These are phyloP conservation scores for Boletellus ananiceps DNA, from an alignment of 768 basidiomycete species.

Conservation along the genomic window DNA sequence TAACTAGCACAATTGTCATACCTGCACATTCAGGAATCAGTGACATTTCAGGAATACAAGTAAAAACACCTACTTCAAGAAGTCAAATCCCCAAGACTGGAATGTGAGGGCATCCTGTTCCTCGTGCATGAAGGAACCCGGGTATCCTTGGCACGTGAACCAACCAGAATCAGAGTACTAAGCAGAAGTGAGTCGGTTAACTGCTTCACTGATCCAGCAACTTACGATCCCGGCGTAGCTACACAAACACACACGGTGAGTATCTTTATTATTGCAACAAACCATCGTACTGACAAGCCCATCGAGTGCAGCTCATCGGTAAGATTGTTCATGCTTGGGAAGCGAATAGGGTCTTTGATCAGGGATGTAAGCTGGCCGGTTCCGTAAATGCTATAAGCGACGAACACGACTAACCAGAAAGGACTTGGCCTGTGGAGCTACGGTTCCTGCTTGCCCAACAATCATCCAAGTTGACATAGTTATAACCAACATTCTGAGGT, in stretches of 20 bases:
- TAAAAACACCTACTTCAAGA: constrained; percentile 46
- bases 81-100: constrained; percentile 59
- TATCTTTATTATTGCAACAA: not conserved
- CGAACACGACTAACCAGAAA: constrained; percentile 40
- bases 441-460: constrained; percentile 58
- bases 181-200: not conserved
- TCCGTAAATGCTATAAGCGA: not conserved
- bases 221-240: constrained; percentile 61
- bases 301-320: constrained; percentile 50
- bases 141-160: constrained; percentile 58
- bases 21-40: constrained; percentile 26
- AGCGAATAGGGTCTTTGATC: constrained; percentile 42
- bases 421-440: constrained; percentile 46
- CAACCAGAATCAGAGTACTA: constrained; percentile 67
- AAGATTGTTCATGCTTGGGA: constrained; percentile 53
- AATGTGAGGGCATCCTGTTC: constrained; percentile 55
- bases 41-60: not conserved
- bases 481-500: constrained; percentile 51
- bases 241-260: constrained; percentile 2
- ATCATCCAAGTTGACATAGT: constrained; percentile 58
- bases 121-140: constrained; percentile 61
- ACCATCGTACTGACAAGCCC: constrained; percentile 44
- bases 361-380: not conserved
- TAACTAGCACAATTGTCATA: constrained; percentile 59
- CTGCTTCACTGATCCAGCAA: not conserved